These are phyloP conservation scores for Candida bentonensis DNA, from an alignment of 805 yeast species.

Conservation along the genomic window DNA sequence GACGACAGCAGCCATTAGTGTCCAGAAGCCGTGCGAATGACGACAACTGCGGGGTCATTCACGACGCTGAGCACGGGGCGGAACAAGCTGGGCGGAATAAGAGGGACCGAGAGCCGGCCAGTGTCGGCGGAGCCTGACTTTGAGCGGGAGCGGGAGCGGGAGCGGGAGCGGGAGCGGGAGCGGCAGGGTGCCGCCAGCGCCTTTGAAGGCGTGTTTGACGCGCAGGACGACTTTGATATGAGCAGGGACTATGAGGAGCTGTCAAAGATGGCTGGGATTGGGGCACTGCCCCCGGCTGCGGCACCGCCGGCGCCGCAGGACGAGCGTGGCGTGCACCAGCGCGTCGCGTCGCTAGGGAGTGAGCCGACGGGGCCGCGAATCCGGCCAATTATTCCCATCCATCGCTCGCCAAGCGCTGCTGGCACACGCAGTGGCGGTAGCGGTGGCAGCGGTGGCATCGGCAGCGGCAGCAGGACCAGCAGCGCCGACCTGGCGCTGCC, in stretches of 20 bases:
- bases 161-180: too few relatives aligned
- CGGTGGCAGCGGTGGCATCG: neutral
- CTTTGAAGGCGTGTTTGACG: neutral
- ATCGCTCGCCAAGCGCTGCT: neutral
- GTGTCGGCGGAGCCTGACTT: too few relatives aligned
- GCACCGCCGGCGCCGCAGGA: neutral
- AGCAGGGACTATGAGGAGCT: neutral
- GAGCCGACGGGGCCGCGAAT: neutral
- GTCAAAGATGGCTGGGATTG: neutral
- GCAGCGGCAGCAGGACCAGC: neutral
- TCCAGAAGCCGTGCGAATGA: too few relatives aligned
- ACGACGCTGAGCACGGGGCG: too few relatives aligned
- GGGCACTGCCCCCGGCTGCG: neutral
- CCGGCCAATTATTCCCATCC: constrained; percentile 1
- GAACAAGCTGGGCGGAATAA: too few relatives aligned
- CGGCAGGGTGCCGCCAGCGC: neutral
- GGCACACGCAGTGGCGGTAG: neutral
- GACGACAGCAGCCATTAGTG: too few relatives aligned
- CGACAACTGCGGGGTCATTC: too few relatives aligned
- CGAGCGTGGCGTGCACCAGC: neutral
- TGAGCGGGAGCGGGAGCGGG: too few relatives aligned
- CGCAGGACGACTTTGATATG: neutral
- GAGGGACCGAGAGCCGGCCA: too few relatives aligned
- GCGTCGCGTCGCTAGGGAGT: neutral
- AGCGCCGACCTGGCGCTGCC: neutral